These are phyloP conservation scores for Hyaloscypha bicolor DNA, from an alignment of 495 filamentous ascomycete genomes.

Conservation along the genomic window DNA sequence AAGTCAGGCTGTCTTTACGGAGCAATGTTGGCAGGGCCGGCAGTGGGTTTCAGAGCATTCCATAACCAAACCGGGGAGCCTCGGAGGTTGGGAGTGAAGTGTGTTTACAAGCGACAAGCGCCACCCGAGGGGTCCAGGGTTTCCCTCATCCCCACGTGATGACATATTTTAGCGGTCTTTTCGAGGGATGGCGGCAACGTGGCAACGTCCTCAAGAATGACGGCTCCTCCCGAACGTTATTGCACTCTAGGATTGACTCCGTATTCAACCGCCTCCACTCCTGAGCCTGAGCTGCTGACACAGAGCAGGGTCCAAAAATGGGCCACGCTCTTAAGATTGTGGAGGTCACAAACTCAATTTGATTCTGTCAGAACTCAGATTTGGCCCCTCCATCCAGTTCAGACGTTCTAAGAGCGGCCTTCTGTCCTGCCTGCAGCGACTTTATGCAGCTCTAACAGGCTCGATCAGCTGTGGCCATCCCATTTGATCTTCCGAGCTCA, in stretches of 20 bases:
- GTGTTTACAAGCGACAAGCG: not conserved
- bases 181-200: no score
- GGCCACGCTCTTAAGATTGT: conserved; percentile 4
- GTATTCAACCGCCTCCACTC: not conserved
- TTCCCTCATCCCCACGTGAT: no score
- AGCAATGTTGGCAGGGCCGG: not conserved
- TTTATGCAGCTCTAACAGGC: conserved; percentile 15
- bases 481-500: conserved; percentile 5
- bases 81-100: not conserved
- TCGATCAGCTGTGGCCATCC: conserved; percentile 3
- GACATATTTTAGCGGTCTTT: not conserved
- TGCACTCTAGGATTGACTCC: not conserved
- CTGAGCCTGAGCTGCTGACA: not conserved
- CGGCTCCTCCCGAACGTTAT: not conserved
- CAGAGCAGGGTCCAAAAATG: not conserved
- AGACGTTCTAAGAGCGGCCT: conserved; percentile 3
- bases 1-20: not conserved
- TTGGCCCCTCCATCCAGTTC: conserved; percentile 12
- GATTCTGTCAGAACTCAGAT: conserved; percentile 17
- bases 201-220: no score
- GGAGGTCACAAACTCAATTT: not conserved
- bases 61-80: no score
- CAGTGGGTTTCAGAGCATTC: not conserved
- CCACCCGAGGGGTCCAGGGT: not conserved
- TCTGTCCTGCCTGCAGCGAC: not conserved